Percentiles rank a stretch among this genome's conserved stretches.
Conservation (phyloP, 2,329 filamentous ascomycete species). For the Fusarium dimerum region DNA sequence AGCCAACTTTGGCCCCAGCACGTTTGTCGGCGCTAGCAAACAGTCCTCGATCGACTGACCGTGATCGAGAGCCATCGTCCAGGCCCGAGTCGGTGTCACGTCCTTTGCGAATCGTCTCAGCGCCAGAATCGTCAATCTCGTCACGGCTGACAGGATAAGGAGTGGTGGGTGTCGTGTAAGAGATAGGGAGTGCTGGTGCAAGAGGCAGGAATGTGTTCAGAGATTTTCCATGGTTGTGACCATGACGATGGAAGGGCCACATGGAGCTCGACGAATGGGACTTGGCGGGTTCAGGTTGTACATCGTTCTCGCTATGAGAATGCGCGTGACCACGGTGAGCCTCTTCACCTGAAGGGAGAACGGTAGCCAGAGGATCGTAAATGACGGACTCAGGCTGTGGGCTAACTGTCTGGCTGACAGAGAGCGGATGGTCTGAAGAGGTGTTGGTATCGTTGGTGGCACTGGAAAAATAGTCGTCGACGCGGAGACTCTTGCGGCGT, state of each 20-base stretch:
- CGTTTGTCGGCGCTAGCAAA: slow-evolving; percentile 65
- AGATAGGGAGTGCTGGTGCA: slow-evolving; percentile 22
- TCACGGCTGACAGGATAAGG: slow-evolving; percentile 41
- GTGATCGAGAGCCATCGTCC: slow-evolving; percentile 56
- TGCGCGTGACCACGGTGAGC: slow-evolving; percentile 24
- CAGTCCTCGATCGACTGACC: slow-evolving; percentile 63
- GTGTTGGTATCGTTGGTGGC: slow-evolving; percentile 36
- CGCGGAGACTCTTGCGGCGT: slow-evolving; percentile 54
- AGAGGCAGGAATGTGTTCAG: slow-evolving; percentile 43
- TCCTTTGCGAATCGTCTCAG: slow-evolving; percentile 38
- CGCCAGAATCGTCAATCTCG: slow-evolving; percentile 43
- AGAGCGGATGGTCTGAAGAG: slow-evolving; percentile 23
- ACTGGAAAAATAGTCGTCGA: slow-evolving; percentile 56
- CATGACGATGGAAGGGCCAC: slow-evolving; percentile 42
- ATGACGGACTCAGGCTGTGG: slow-evolving; percentile 29
- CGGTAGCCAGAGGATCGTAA: slow-evolving; percentile 44
- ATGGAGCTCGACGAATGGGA: slow-evolving; percentile 26
- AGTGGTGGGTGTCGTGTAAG: slow-evolving; percentile 36
- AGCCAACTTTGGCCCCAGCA: slow-evolving; percentile 61
- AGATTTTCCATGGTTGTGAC: slow-evolving; percentile 43
- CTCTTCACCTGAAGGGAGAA: slow-evolving; percentile 33
- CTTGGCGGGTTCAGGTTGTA: slow-evolving; percentile 23
- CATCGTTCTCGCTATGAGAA: slow-evolving; percentile 30
- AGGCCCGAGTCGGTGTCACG: slow-evolving; percentile 39
- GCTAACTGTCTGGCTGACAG: slow-evolving; percentile 28